Evolutionary conservation across 345 rosid species (phyloP), one percentile per base, ranked within the genome.

Genomic region (Zanthoxylum bungeanum): DNA sequence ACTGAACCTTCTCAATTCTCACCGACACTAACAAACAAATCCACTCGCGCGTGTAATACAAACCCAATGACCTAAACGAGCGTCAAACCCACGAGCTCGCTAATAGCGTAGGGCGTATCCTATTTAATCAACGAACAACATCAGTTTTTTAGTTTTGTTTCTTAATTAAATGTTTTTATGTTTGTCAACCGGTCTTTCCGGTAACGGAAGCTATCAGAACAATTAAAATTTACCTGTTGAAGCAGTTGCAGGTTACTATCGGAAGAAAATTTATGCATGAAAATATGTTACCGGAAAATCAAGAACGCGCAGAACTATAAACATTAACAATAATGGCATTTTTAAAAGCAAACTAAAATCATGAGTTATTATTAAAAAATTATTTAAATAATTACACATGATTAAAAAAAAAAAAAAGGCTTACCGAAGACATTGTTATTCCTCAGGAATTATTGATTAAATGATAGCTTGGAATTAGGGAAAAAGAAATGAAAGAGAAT

Each of bases 121-220:
- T 53, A 28, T 40, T 24, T 14, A 30, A 50, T n/a, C 63, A 77
- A 64, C 73, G 51, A 69, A 69, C 77, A 37, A 53, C 62, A 73
- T 77, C 76, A 22, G 56, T 71, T 70, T 73, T 69, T 65, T 59
- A 60, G 81, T 64, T 68, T 67, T 65, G 40, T 72, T 73, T n/a
- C 56, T 47, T 31, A 21, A 47, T 24, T 61, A 56, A 69, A 61
- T 30, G 2, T 5, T 22, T 36, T 68, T 2, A 14, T 3, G 17
- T 44, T 49, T 4, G 64, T 57, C 27, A 25, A 56, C 73, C 64
- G 39, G 64, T 9, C 47, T 42, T 55, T 4, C 40, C 73, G 73
- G 73, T 57, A 39, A 10, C 63, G 22, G 40, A 21, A 58, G 31
- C 21, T 40, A 24, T 17, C 40, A 7, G 37, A n/a, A 8, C 1